Evolutionary conservation across 1,139 yeast species (phyloP).

Genomic region (Scheffersomyces parashehatae): DNA sequence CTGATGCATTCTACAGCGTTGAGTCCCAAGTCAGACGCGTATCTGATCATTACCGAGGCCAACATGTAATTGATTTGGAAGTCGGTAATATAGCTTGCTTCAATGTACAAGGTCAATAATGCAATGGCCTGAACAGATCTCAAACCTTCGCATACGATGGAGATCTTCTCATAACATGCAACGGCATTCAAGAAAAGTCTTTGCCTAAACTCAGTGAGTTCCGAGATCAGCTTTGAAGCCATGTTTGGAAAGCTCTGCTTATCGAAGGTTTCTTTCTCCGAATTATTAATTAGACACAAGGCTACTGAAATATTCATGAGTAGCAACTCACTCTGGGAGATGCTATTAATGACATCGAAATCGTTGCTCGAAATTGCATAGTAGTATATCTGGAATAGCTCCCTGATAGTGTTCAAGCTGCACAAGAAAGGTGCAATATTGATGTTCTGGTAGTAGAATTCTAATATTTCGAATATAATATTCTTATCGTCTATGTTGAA

Average conservation of each 20-base stretch:
- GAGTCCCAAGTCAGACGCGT: conserved; percentile 21
- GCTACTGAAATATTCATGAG: conserved; percentile 18
- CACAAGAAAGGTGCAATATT: conserved; percentile 7
- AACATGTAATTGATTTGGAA: conserved; percentile 23
- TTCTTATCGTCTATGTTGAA: conserved; percentile 5
- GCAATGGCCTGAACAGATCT: conserved; percentile 25
- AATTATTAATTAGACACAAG: conserved; percentile 9
- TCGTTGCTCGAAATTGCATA: conserved; percentile 7
- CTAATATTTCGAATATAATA: conserved; percentile 9
- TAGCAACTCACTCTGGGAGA: conserved; percentile 13
- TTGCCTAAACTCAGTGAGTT: conserved; percentile 6
- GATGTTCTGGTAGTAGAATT: conserved; percentile 5
- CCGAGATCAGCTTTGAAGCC: not conserved
- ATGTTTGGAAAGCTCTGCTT: conserved; percentile 4
- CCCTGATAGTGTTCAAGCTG: conserved; percentile 5
- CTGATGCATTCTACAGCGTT: conserved; percentile 16
- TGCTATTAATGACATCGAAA: conserved; percentile 6
- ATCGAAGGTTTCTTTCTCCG: conserved; percentile 1
- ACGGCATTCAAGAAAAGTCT: conserved; percentile 19
- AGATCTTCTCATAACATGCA: conserved; percentile 20
- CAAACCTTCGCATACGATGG: conserved; percentile 20
- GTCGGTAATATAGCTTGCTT: conserved; percentile 23
- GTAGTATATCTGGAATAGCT: conserved; percentile 9
- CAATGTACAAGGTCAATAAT: conserved; percentile 22
- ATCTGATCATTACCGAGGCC: conserved; percentile 20